Percentiles rank a stretch among this genome's conserved stretches.
Evolutionary conservation across 768 basidiomycete genomes (phyloP).

Genomic region (Tulasnella sp.): DNA sequence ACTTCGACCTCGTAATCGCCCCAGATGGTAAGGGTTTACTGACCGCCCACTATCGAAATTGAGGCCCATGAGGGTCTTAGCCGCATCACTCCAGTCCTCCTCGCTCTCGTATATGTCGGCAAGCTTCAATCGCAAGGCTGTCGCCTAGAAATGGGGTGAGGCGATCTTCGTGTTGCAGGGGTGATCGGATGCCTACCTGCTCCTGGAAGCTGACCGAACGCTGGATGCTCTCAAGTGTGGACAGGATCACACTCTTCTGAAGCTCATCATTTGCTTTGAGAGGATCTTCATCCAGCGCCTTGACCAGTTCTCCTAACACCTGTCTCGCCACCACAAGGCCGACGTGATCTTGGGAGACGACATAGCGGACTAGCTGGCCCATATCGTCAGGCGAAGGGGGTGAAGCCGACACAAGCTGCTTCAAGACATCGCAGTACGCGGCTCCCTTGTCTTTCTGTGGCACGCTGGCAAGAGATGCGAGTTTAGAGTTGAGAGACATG

Average conservation of each 20-base stretch:
- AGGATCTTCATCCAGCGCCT: constrained; percentile 48
- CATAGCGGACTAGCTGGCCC: constrained; percentile 65
- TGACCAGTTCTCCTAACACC: constrained; percentile 78
- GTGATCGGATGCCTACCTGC: constrained; percentile 50
- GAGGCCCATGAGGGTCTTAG: constrained; percentile 84
- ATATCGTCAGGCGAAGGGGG: constrained; percentile 47
- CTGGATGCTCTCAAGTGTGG: constrained; percentile 61
- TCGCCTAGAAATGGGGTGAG: constrained; percentile 47
- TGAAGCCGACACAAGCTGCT: constrained; percentile 51
- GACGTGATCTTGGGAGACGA: constrained; percentile 71
- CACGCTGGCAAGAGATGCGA: constrained; percentile 54
- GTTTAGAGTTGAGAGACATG: constrained; percentile 33
- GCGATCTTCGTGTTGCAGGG: neutral
- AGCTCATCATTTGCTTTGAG: constrained; percentile 46
- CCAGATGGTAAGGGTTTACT: constrained; percentile 23
- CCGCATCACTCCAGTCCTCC: constrained; percentile 92
- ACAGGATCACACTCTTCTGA: constrained; percentile 66
- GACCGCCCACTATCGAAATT: constrained; percentile 86
- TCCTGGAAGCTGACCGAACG: constrained; percentile 90
- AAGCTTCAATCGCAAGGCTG: constrained; percentile 76
- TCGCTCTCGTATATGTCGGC: constrained; percentile 81
- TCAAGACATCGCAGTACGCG: constrained; percentile 61
- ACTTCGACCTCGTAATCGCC: neutral
- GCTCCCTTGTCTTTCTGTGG: constrained; percentile 80
- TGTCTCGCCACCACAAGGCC: constrained; percentile 85